Evolutionary conservation across 139 green algal species (phyloP).

Genomic region (Marvania coccoides): DNA sequence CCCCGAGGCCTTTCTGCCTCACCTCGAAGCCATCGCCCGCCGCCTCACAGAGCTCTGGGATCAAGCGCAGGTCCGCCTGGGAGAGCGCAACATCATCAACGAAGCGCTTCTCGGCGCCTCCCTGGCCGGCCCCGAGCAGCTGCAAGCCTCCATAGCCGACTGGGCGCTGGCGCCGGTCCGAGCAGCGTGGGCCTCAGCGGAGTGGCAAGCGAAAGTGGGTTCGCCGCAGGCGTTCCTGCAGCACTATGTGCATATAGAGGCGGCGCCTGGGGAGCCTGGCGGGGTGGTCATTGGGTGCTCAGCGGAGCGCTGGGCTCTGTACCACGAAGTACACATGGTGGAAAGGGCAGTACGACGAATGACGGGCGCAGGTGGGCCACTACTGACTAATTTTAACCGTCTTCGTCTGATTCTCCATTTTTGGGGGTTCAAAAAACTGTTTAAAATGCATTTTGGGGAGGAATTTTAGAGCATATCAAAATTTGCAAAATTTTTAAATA

Average conservation of each 20-base stretch:
- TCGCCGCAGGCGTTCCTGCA: slow-evolving; percentile 37
- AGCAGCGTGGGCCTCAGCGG: slow-evolving; percentile 33
- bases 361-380: neutral
- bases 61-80: slow-evolving; percentile 37
- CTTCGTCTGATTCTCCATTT: no score
- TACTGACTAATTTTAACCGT: no score
- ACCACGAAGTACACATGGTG: slow-evolving; percentile 63
- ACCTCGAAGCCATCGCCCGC: slow-evolving; percentile 49
- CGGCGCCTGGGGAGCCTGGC: neutral
- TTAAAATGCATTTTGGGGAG: no score
- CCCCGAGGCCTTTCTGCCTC: slow-evolving; percentile 45
- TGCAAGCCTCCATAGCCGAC: slow-evolving; percentile 28
- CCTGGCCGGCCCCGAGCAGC: slow-evolving; percentile 1
- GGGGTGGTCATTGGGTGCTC: neutral
- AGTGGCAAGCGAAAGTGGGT: slow-evolving; percentile 38
- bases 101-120: slow-evolving; percentile 48
- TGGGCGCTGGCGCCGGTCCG: slow-evolving; percentile 49
- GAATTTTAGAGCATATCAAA: no score
- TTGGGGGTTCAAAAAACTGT: no score
- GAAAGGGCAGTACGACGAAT: slow-evolving; percentile 45
- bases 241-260: slow-evolving; percentile 25
- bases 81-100: slow-evolving; percentile 54
- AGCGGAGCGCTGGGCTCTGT: slow-evolving; percentile 48
- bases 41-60: slow-evolving; percentile 48
- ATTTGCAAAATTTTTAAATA: no score